phyloP scores from a whole-genome alignment of 306 rosid genomes.

The Erythrophleum fordii region DNA sequence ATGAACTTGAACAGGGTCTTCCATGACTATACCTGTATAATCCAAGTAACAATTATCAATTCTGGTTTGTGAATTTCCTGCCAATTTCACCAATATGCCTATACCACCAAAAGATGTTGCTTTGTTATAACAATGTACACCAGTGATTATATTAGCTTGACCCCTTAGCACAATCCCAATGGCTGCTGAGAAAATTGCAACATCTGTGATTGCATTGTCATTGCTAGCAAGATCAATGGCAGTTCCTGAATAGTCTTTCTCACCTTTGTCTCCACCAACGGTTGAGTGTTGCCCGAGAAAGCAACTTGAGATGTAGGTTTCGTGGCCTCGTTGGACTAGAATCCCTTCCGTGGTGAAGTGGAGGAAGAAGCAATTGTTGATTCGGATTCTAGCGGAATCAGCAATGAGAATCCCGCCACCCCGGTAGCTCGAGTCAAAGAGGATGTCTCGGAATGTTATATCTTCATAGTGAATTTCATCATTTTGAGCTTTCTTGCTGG shows the following conservation, averaged over 20 bases:
- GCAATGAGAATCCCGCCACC: constrained; percentile 65
- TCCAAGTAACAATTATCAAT: constrained; percentile 71
- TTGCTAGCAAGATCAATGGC: constrained; percentile 57
- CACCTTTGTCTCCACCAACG: constrained; percentile 56
- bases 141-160: constrained; percentile 68
- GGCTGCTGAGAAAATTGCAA: constrained; percentile 59
- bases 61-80: constrained; percentile 65
- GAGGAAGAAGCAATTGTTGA: constrained; percentile 69
- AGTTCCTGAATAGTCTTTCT: constrained; percentile 52
- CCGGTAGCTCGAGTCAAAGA: constrained; percentile 63
- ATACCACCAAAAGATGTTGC: constrained; percentile 67
- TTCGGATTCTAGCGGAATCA: constrained; percentile 61
- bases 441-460: constrained; percentile 68
- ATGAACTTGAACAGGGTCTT: constrained; percentile 81
- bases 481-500: constrained; percentile 30
- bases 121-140: constrained; percentile 73
- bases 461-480: constrained; percentile 62
- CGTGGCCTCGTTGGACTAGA: constrained; percentile 63
- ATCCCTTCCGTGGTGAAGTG: constrained; percentile 72
- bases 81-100: constrained; percentile 63
- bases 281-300: constrained; percentile 75
- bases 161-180: constrained; percentile 66
- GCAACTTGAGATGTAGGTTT: constrained; percentile 60
- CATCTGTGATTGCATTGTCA: constrained; percentile 57
- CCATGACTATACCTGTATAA: constrained; percentile 68